Conservation (phyloP, 202 grass and related monocot genomes). For the Cymbopogon flexuosus region DNA sequence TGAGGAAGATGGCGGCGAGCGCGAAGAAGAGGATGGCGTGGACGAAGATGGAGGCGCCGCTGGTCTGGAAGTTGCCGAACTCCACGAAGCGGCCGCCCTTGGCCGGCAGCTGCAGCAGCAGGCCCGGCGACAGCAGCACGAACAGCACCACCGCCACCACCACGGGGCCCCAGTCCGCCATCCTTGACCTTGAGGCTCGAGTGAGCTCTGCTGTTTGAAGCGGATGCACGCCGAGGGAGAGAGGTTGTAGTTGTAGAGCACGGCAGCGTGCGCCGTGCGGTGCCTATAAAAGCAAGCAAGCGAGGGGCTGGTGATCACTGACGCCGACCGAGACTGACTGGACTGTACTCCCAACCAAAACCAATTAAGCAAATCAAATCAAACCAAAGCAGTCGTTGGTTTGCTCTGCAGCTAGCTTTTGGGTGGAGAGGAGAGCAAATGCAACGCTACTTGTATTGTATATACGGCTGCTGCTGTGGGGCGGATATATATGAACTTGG, state of each 20-base stretch:
- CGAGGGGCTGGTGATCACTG: not conserved
- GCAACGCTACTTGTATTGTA: not conserved
- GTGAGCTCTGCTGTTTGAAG: not conserved
- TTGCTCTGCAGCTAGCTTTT: not conserved
- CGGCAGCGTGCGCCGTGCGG: too few relatives aligned
- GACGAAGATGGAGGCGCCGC: constrained; percentile 45
- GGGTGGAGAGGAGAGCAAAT: too few relatives aligned
- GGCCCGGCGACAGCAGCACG: constrained; percentile 51
- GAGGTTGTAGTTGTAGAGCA: not conserved
- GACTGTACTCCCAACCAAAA: not conserved
- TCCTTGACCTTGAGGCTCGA: not conserved
- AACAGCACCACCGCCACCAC: constrained; percentile 44
- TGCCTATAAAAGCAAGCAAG: not conserved
- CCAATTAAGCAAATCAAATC: not conserved
- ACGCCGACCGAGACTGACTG: not conserved
- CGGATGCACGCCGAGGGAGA: not conserved
- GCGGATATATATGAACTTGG: not conserved
- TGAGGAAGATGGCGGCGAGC: constrained; percentile 40
- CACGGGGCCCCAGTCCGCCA: constrained; percentile 55
- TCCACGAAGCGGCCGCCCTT: constrained; percentile 28
- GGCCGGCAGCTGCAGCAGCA: constrained; percentile 41
- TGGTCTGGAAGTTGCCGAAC: constrained; percentile 53
- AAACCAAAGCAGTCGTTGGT: not conserved
- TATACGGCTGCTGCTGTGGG: not conserved
- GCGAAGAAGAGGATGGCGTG: constrained; percentile 56